Base-by-base conservation (phyloP, 2,329 filamentous ascomycete species). In the Colletotrichum neosansevieriae region DNA sequence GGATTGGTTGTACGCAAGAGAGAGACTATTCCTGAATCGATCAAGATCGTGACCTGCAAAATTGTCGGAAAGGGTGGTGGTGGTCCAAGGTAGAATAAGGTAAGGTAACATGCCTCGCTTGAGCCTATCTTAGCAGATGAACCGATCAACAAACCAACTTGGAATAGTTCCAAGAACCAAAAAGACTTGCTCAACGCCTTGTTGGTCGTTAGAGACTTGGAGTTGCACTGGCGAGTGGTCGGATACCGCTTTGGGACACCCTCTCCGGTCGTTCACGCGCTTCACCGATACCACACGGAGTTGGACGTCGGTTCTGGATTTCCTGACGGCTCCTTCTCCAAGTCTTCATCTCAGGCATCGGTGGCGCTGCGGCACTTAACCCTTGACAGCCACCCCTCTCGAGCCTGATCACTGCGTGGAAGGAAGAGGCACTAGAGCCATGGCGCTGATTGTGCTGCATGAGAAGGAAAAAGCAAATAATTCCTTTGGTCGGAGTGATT, bases 181-280 rank as follows among this genome's bases (percentile, higher is more conserved):
- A 49, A 24, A 19, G 44, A 50, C 29, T 65, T 15, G 40, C 51
- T 29, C 40, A 38, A 62, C 49, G 63, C 50, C 67, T 44, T 42
- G 36, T 62, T 67, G 63, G 50, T 62, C 42, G 45, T 29, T n/a
- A n/a, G n/a, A n/a, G n/a, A n/a, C n/a, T n/a, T 45, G 56, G 40
- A 69, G 63, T 69, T 62, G 57, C 66, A 57, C n/a, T 61, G 56
- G 56, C 53, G 32, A 67, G 36, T 58, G 60, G 40, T 67, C 63
- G 44, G 61, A 60, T 51, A 12, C 62, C 56, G 66, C 62, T 69
- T 69, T 69, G 56, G 67, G 67, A 67, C 45, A 51, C 38, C 19
- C 19, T 50, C 63, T 53, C 40, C 62, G 45, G 21, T 21, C 51
- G 38, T 38, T 49, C 19, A 38, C 42, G 34, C 56, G 53, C 64